Conservation (phyloP, 176 grass and related monocot species). For the Phoenix dactylifera region DNA sequence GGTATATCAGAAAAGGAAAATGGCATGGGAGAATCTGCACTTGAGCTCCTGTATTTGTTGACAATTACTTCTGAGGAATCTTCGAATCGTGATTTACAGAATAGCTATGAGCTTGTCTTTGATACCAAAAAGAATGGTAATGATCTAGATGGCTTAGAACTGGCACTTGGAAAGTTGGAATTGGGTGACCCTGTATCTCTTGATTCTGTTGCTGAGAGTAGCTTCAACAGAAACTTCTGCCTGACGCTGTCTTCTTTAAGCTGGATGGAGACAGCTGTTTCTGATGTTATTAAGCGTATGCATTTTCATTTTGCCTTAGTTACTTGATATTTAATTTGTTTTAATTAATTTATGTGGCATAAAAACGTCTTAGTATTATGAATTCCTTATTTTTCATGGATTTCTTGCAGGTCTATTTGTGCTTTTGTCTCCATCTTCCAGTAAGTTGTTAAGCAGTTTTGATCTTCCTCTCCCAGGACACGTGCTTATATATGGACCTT, state of each 20-base stretch:
- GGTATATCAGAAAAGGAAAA: not conserved
- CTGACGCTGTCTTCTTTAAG: constrained; percentile 60
- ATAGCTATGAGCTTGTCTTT: constrained; percentile 47
- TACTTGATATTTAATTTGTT: not conserved
- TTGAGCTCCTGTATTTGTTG: constrained; percentile 59
- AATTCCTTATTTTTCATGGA: constrained; percentile 15
- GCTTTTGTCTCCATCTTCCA: constrained; percentile 54
- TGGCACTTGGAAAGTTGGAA: constrained; percentile 49
- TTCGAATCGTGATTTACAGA: constrained; percentile 26
- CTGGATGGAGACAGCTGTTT: constrained; percentile 82
- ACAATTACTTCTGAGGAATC: constrained; percentile 44
- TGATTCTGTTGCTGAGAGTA: constrained; percentile 31
- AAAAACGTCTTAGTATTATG: constrained; percentile 5
- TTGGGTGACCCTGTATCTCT: constrained; percentile 58
- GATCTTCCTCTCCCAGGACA: constrained; percentile 63
- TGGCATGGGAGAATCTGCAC: constrained; percentile 1
- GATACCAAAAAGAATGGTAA: constrained; percentile 7
- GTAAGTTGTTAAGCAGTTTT: constrained; percentile 45
- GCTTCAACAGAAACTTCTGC: constrained; percentile 35
- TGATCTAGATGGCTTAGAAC: constrained; percentile 44
- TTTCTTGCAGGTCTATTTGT: constrained; percentile 56
- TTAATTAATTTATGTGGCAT: not conserved
- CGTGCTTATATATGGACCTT: constrained; percentile 81
- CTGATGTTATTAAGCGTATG: constrained; percentile 68
- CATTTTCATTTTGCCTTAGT: constrained; percentile 1